Percentiles rank a stretch among this genome's conserved stretches.
Evolutionary conservation across 805 yeast species (phyloP).

Genomic region (Suhomyces prunicola): DNA sequence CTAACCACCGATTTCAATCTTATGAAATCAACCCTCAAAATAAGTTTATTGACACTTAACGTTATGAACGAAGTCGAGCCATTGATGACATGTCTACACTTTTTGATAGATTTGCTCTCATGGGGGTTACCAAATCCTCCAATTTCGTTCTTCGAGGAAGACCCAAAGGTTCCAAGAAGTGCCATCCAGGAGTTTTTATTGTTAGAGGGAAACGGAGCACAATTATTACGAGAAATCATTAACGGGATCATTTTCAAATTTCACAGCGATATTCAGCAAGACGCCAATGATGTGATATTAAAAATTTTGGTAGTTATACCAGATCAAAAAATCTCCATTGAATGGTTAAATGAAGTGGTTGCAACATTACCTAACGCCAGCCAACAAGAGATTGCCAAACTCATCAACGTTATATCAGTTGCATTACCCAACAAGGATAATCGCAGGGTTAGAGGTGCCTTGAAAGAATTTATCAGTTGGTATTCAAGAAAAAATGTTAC

Average conservation of each 20-base stretch:
- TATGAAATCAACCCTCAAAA: slow-evolving; percentile 52
- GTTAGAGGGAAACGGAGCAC: slow-evolving; percentile 50
- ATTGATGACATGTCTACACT: slow-evolving; percentile 65
- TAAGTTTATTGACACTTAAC: slow-evolving; percentile 52
- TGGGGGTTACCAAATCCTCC: slow-evolving; percentile 88
- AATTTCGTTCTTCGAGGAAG: slow-evolving; percentile 56
- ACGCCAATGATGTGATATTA: slow-evolving; percentile 70
- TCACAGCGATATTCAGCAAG: slow-evolving; percentile 65
- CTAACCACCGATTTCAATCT: slow-evolving; percentile 46
- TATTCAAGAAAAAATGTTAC: slow-evolving; percentile 71
- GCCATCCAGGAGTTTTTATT: slow-evolving; percentile 37
- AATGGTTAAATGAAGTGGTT: slow-evolving; percentile 64
- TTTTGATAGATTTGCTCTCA: slow-evolving; percentile 72
- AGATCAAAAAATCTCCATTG: slow-evolving; percentile 38
- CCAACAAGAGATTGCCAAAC: slow-evolving; percentile 62
- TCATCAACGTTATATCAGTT: slow-evolving; percentile 52
- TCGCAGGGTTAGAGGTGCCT: slow-evolving; percentile 66
- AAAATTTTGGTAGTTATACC: slow-evolving; percentile 56
- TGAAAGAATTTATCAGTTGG: slow-evolving; percentile 81
- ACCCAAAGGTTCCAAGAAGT: slow-evolving; percentile 30
- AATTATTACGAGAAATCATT: slow-evolving; percentile 51
- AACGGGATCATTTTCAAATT: slow-evolving; percentile 69
- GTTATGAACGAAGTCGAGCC: slow-evolving; percentile 68
- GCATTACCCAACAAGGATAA: slow-evolving; percentile 68
- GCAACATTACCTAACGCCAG: slow-evolving; percentile 62